Base-by-base conservation (phyloP, 208 protist genomes). In the Angomonas deanei region DNA sequence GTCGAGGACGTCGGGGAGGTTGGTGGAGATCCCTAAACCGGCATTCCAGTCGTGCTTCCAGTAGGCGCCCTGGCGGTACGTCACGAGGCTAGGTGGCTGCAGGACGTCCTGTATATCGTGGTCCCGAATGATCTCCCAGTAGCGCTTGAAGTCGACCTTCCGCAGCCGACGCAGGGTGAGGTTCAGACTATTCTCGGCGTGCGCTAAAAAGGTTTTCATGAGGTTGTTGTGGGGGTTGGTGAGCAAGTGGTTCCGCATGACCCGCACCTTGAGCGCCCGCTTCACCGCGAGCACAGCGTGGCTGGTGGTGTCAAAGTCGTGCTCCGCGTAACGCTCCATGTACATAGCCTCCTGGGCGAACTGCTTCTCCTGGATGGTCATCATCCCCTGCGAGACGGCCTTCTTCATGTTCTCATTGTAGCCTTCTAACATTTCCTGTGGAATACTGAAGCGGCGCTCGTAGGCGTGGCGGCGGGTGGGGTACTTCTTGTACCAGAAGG, bases 401-500 rank as follows among this genome's bases (percentile, higher is more conserved):
- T 81, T 83, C 59, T 91, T 88, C 38, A 96, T 72, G 32, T 80
- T 42, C 3, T 91, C 84, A 30, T 54, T 84, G 72, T 96, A 96
- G 11, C 91, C 91, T 49, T 96, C 87, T 10, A 96, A 65, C 91
- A 96, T 96, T 64, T 96, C 91, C 21, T 59, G 61, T 3, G 91
- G 91, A 46, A 96, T 87, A 70, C 78, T 92, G 60, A 96, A 96
- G 56, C 91, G 91, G 30, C 77, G 59, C 72, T 91, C 91, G 70
- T 96, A 96, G 31, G 91, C 91, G 74, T 96, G 91, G 26, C 86
- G 82, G 8, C 86, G 87, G 26, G 91, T 96, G 2, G 91, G 91
- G 63, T 96, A 96, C 66, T 96, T 96, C 69, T 91, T 92, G 68
- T 92, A 96, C 91, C 91, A 96, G 71, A 94, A 96, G 31, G 91